A percentile compares a stretch with the other conserved stretches of the same genome.
These are phyloP conservation scores for Eragrostis nindensis DNA, from an alignment of 176 grass and related monocot genomes.

Conservation along the genomic window DNA sequence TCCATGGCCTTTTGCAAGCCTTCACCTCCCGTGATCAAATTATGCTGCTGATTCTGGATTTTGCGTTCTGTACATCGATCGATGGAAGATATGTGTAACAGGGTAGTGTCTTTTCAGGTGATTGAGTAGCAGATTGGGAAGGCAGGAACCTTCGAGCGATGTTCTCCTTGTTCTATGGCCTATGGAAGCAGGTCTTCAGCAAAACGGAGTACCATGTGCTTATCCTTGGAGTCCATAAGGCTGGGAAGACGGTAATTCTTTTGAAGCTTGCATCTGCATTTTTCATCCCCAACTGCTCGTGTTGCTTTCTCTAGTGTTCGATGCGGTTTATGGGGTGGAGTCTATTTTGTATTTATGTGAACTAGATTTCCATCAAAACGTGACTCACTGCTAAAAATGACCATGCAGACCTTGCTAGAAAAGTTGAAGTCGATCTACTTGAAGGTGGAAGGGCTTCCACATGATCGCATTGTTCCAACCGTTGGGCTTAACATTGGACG, in stretches of 20 bases:
- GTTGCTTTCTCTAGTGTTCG: no score
- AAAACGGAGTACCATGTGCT: constrained; percentile 95
- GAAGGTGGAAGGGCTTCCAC: constrained; percentile 74
- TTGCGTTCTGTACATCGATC: neutral
- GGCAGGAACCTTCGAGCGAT: constrained; percentile 44
- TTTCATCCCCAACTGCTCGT: neutral
- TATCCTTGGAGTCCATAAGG: constrained; percentile 91
- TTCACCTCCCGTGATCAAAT: neutral
- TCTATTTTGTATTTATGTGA: neutral
- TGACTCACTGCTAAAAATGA: constrained; percentile 30
- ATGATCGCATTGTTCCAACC: constrained; percentile 90
- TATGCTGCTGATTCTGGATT: neutral
- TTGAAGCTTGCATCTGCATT: constrained; percentile 16
- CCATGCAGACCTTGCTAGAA: constrained; percentile 85
- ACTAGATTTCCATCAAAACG: neutral
- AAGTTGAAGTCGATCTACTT: constrained; percentile 91
- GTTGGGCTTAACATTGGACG: constrained; percentile 98
- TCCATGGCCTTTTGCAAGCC: neutral
- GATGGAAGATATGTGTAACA: constrained; percentile 13
- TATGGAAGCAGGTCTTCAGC: constrained; percentile 96
- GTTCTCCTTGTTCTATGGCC: constrained; percentile 97
- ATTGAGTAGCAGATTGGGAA: constrained; percentile 17
- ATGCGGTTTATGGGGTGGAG: neutral
- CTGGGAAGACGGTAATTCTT: constrained; percentile 95
- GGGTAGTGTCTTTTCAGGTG: constrained; percentile 31